These are phyloP conservation scores for Hypoxylon crocopeplum DNA, from an alignment of 495 filamentous ascomycete species.

Conservation along the genomic window DNA sequence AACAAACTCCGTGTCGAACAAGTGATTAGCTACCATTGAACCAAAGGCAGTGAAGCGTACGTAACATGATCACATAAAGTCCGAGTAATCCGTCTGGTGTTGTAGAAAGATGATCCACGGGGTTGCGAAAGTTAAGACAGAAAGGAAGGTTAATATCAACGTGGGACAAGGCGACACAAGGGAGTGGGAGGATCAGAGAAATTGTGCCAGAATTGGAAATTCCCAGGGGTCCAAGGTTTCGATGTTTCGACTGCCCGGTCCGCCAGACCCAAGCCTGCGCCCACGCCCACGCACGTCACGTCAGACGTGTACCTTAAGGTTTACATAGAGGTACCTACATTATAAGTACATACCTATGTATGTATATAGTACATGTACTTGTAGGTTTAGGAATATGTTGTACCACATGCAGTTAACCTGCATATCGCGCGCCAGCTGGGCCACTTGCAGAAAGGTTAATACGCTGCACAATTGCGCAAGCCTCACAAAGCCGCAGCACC, in stretches of 20 bases:
- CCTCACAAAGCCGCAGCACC: neutral
- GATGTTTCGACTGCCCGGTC: conserved; percentile 6
- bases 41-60: no score
- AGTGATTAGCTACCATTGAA: no score
- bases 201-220: conserved; percentile 29
- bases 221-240: conserved; percentile 16
- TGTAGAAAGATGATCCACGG: conserved; percentile 18
- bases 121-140: conserved; percentile 3
- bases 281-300: no score
- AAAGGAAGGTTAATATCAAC: conserved; percentile 31
- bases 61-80: conserved; percentile 13
- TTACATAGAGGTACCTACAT: no score
- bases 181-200: conserved; percentile 23
- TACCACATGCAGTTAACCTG: no score
- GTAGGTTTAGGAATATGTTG: no score
- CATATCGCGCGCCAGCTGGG: no score
- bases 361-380: neutral
- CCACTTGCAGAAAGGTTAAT: neutral
- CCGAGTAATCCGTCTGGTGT: neutral
- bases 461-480: conserved; percentile 16
- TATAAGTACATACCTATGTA: neutral
- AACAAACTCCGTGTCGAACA: no score
- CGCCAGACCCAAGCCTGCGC: conserved; percentile 4
- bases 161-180: conserved; percentile 29
- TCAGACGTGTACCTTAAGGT: no score